phyloP scores from a whole-genome alignment of 352 stramenopile species.

The Pilasporangium apinafurcum region DNA sequence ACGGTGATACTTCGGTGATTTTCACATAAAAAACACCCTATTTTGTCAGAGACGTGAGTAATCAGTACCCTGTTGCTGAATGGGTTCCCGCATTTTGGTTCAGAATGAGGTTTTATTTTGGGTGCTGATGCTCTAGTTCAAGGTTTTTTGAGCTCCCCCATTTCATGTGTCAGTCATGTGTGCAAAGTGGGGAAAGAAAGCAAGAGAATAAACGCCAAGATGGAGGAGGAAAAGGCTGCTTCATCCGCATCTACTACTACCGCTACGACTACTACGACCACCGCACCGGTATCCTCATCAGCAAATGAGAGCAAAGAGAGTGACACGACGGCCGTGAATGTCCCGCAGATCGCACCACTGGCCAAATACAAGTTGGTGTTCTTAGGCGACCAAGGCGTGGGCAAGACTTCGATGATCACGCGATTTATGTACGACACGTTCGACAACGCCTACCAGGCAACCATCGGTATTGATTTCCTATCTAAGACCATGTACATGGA shows the following conservation, averaged over 20 bases:
- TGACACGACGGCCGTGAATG: slow-evolving; percentile 22
- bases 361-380: slow-evolving; percentile 96
- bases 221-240: slow-evolving; percentile 14
- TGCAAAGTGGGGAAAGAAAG: no score
- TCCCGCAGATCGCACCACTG: slow-evolving; percentile 85
- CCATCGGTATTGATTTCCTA: slow-evolving; percentile 99
- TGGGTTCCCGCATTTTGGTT: no score
- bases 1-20: no score
- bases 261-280: neutral
- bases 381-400: slow-evolving; percentile 95
- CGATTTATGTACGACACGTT: slow-evolving; percentile 99
- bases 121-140: no score
- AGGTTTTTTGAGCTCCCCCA: no score
- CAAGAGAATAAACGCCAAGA: neutral
- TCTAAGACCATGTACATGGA: slow-evolving; percentile 99
- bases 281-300: neutral
- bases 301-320: neutral
- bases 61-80: no score
- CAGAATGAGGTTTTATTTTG: no score
- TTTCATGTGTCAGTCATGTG: no score
- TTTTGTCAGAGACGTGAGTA: no score
- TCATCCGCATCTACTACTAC: neutral
- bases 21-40: no score
- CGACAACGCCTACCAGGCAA: slow-evolving; percentile 97
- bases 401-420: slow-evolving; percentile 99